These are phyloP conservation scores for Oehlia diaphana DNA, from an alignment of 192 early-diverging fungal species.

Conservation along the genomic window DNA sequence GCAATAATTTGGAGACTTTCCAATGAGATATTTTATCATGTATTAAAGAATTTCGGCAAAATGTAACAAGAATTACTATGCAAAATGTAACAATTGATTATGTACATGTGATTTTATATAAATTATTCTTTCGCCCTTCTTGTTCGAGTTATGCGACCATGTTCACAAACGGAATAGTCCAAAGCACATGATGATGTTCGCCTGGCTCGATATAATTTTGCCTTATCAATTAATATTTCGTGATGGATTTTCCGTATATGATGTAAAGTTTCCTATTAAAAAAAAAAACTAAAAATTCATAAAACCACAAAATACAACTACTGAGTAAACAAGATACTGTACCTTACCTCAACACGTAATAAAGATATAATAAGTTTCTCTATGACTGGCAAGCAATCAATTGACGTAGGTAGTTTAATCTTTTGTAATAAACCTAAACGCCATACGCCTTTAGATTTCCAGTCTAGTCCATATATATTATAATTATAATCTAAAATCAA, in stretches of 20 bases:
- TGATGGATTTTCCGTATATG: conserved; percentile 6
- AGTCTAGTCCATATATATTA: conserved; percentile 23
- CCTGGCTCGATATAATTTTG: conserved; percentile 13
- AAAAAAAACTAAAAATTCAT: not conserved
- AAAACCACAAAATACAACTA: not conserved
- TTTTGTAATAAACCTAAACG: conserved; percentile 16
- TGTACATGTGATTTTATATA: too few relatives aligned
- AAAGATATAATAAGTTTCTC: conserved; percentile 19
- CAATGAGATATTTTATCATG: too few relatives aligned
- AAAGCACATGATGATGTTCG: not conserved
- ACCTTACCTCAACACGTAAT: conserved; percentile 2
- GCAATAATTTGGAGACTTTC: too few relatives aligned
- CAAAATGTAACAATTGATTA: too few relatives aligned
- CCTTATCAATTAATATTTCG: conserved; percentile 16
- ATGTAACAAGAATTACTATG: too few relatives aligned
- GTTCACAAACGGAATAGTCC: conserved; percentile 23
- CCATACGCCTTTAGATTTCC: conserved; percentile 11
- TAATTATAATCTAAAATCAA: conserved; percentile 25
- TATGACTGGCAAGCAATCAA: conserved; percentile 18
- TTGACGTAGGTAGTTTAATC: conserved; percentile 17
- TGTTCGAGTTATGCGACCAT: conserved; percentile 4
- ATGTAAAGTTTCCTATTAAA: conserved; percentile 24
- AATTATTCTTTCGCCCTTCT: too few relatives aligned
- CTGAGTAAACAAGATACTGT: not conserved
- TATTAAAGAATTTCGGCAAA: too few relatives aligned